phyloP scores from a whole-genome alignment of 1,284 basidiomycete species.

The Chondrostereum purpureum region DNA sequence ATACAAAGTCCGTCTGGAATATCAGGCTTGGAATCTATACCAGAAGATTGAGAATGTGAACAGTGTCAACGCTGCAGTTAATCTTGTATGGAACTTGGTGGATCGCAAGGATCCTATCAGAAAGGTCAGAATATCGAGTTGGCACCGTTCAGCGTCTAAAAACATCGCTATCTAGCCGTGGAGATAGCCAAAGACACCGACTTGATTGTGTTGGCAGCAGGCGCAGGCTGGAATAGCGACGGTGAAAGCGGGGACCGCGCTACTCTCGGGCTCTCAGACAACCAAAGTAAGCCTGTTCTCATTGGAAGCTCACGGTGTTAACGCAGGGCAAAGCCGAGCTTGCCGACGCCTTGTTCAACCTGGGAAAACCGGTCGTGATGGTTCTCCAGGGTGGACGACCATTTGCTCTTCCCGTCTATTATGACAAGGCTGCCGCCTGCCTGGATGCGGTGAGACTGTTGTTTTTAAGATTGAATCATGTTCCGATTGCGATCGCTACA shows the following conservation, averaged over 20 bases:
- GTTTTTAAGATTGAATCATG: neutral
- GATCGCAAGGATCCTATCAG: constrained; percentile 18
- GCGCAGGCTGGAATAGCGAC: constrained; percentile 25
- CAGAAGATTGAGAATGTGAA: constrained; percentile 23
- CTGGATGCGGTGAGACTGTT: constrained; percentile 18
- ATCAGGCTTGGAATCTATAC: constrained; percentile 20
- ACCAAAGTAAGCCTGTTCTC: constrained; percentile 19
- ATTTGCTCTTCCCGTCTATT: constrained; percentile 22
- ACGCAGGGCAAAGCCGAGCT: constrained; percentile 17
- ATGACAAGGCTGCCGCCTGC: constrained; percentile 19
- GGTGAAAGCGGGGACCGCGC: constrained; percentile 23
- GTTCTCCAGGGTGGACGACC: constrained; percentile 23
- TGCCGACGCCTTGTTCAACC: constrained; percentile 20
- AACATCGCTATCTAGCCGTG: constrained; percentile 16
- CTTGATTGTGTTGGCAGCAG: constrained; percentile 22
- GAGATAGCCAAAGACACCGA: constrained; percentile 20
- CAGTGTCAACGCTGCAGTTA: constrained; percentile 20
- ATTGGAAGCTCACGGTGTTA: neutral
- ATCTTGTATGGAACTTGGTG: constrained; percentile 24
- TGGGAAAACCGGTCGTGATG: constrained; percentile 22
- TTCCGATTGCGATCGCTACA: constrained; percentile 6
- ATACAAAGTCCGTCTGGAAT: constrained; percentile 20
- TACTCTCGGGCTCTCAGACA: constrained; percentile 21
- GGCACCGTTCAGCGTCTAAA: neutral
- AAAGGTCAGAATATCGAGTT: constrained; percentile 11